Base-by-base conservation (phyloP, 345 rosid genomes). In the Citrus hindsii region DNA sequence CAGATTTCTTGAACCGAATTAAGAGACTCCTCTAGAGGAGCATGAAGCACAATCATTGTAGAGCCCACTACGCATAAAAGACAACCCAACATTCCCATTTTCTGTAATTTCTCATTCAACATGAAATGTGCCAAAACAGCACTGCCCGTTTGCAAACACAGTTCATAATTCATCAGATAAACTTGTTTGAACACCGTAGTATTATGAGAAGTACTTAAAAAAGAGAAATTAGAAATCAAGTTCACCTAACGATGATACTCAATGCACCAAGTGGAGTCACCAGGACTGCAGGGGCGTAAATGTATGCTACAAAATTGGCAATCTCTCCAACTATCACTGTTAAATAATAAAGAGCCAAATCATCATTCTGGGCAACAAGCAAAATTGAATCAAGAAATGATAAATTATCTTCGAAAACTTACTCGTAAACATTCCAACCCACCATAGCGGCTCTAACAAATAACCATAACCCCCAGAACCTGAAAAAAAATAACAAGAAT, bases 341-440 rank as follows among this genome's bases (percentile, higher is more conserved):
- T 76, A 74, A 51, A 46, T 12, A 51, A 16, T 21, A 51, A 19
- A 19, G 0, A 51, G 42, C 13, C 28, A 27, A 64, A 22, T 78
- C 22, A 76, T 14, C 59, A 30, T 65, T 21, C 7, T 9, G 19
- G 30, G 25, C n/a, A n/a, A 9, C 42, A 19, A 38, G 48, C 22
- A 67, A 37, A 22, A 66, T 21, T 56, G 55, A 63, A 60, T 9
- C 37, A 51, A 27, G 56, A 33, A 46, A 46, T 13, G 18, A 46
- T 46, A 13, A 46, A 46, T 46, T 53, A 16, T 19, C 58, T 53
- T 18, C n/a, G 7, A 37, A 14, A n/a, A 80, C 95, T 84, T 82
- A 92, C 97, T 92, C 35, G 94, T 92, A 35, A 92, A 22, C 97
- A 92, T 91, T 83, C 97, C 97, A 14, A 91, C 37, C 97, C 97